A percentile compares a stretch with the other conserved stretches of the same genome.
These are phyloP conservation scores for Suillus bovinus DNA, from an alignment of 768 basidiomycete genomes.

Conservation along the genomic window DNA sequence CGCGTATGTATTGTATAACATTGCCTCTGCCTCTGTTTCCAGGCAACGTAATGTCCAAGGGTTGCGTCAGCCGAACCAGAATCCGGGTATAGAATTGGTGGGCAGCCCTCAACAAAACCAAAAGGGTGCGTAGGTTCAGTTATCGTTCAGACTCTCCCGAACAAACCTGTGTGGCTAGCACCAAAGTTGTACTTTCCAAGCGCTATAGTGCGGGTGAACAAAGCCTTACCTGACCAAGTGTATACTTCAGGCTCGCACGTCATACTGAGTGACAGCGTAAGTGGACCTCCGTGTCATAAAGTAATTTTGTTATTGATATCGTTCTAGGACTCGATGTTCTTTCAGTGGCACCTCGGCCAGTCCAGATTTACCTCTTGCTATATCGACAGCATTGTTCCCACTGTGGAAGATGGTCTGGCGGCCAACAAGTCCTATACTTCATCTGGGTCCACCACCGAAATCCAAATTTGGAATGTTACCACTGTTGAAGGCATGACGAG, in stretches of 20 bases:
- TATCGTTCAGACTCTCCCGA: no score
- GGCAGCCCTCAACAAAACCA: background rate
- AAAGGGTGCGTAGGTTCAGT: background rate
- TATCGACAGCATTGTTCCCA: constrained; percentile 18
- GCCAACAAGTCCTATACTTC: constrained; percentile 18
- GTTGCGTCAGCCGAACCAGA: background rate
- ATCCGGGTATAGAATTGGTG: background rate
- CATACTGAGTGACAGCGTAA: constrained; percentile 1
- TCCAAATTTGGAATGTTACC: constrained; percentile 24
- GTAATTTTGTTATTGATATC: background rate
- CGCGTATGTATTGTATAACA: background rate
- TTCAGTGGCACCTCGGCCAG: constrained; percentile 17
- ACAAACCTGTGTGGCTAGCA: background rate
- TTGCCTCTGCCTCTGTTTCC: background rate
- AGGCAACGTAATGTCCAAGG: background rate
- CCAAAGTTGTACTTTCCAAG: background rate
- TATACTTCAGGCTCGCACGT: constrained; percentile 7
- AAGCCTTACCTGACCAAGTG: constrained; percentile 7
- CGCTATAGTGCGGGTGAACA: constrained; percentile 3
- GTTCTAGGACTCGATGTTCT: constrained; percentile 26
- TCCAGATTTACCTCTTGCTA: constrained; percentile 20
- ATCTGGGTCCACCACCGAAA: constrained; percentile 16
- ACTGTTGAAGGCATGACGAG: constrained; percentile 1
- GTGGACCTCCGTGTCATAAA: background rate
- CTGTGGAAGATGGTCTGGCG: constrained; percentile 9